phyloP scores from a whole-genome alignment of 768 basidiomycete genomes.

The Leccinum sublutescens region DNA sequence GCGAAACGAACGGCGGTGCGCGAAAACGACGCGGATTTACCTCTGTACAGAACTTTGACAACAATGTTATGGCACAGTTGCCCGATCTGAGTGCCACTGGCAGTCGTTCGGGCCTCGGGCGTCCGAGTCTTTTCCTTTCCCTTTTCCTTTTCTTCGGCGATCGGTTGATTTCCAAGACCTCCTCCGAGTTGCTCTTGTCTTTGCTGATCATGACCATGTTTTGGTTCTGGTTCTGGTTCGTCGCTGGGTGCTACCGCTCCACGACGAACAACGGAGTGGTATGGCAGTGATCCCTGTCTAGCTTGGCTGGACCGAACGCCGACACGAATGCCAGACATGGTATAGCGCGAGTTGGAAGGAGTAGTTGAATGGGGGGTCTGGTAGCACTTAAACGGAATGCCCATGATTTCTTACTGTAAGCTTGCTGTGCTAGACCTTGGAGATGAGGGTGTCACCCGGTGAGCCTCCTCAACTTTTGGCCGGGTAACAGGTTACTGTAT shows the following conservation, averaged over 20 bases:
- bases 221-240: neutral
- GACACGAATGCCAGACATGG: neutral
- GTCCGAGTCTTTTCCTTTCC: neutral
- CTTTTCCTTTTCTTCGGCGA: neutral
- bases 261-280: neutral
- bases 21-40: too few relatives aligned
- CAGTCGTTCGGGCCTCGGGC: neutral
- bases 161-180: neutral
- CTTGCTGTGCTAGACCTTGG: neutral
- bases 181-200: neutral
- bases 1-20: too few relatives aligned
- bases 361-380: neutral
- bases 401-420: neutral
- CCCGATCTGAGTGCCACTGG: too few relatives aligned
- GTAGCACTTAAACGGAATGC: neutral
- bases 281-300: neutral
- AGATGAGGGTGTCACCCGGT: neutral
- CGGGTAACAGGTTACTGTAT: neutral
- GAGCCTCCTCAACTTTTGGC: neutral
- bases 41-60: too few relatives aligned
- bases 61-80: too few relatives aligned
- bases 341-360: neutral
- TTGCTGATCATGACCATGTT: neutral
- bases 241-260: too few relatives aligned
- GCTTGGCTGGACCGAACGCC: neutral